Conservation (phyloP, 1,284 basidiomycete species). For the Puccinia triticina region DNA sequence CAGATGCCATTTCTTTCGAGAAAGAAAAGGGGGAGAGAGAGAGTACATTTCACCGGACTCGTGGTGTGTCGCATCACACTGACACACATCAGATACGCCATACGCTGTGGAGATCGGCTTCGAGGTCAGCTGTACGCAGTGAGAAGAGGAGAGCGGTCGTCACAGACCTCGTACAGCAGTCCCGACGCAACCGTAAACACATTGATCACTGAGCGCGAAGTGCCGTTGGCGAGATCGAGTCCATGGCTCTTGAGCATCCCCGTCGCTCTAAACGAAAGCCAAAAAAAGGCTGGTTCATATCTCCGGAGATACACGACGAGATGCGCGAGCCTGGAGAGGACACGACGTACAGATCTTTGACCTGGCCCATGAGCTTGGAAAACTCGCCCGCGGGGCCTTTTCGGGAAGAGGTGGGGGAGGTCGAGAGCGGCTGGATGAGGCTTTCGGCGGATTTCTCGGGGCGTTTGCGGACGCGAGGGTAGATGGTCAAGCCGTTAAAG, state of each 20-base stretch:
- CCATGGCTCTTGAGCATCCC: constrained; percentile 27
- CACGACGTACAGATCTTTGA: constrained; percentile 47
- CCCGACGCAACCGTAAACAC: constrained; percentile 99
- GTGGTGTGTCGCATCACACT: constrained; percentile 92
- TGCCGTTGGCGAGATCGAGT: constrained; percentile 53
- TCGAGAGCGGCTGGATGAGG: constrained; percentile 44
- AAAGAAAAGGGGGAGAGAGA: neutral
- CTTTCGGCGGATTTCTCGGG: constrained; percentile 73
- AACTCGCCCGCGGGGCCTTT: constrained; percentile 4
- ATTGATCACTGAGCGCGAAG: constrained; percentile 81
- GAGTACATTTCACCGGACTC: constrained; percentile 77
- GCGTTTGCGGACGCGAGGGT: constrained; percentile 73
- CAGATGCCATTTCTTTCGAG: neutral
- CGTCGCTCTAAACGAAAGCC: constrained; percentile 4
- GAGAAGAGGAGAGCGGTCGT: constrained; percentile 5
- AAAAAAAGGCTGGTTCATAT: neutral
- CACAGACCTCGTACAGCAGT: constrained; percentile 81
- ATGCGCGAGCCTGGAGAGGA: neutral
- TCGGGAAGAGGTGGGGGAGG: neutral
- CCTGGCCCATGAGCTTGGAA: constrained; percentile 41
- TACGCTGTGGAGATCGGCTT: constrained; percentile 67
- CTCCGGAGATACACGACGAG: neutral
- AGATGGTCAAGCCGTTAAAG: constrained; percentile 84
- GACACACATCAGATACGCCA: constrained; percentile 96
- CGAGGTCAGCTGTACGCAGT: constrained; percentile 19